These are phyloP conservation scores for Fomitopsis betulina DNA, from an alignment of 1,284 basidiomycete species.

Conservation along the genomic window DNA sequence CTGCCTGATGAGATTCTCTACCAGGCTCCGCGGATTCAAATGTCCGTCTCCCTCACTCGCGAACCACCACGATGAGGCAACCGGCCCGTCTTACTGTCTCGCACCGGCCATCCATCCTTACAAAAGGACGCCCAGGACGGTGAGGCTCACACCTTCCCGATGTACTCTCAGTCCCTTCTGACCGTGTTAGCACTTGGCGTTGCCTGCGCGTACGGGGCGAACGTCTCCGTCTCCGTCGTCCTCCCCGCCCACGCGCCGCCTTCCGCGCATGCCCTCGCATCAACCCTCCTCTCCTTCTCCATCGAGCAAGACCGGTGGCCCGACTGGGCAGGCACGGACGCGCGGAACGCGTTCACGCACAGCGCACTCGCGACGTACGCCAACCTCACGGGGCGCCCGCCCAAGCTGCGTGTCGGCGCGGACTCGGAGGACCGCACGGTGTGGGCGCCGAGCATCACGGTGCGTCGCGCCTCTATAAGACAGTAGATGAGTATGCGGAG, in stretches of 20 bases:
- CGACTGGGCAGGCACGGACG: slow-evolving; percentile 52
- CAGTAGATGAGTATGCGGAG: no score
- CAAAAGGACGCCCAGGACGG: no score
- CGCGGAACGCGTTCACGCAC: slow-evolving; percentile 50
- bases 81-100: no score
- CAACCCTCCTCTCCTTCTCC: slow-evolving; percentile 54
- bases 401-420: slow-evolving; percentile 58
- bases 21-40: no score
- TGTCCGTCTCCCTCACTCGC: no score
- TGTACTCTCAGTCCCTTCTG: background rate
- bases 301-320: slow-evolving; percentile 66
- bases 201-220: slow-evolving; percentile 1
- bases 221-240: slow-evolving; percentile 16
- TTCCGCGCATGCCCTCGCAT: slow-evolving; percentile 17
- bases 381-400: slow-evolving; percentile 44
- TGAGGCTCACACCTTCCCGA: background rate
- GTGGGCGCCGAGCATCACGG: slow-evolving; percentile 43
- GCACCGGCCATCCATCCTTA: no score
- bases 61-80: no score
- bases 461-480: slow-evolving; percentile 29
- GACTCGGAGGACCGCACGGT: slow-evolving; percentile 60
- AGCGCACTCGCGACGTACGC: slow-evolving; percentile 54
- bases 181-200: background rate
- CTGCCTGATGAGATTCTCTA: no score
- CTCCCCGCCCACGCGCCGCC: slow-evolving; percentile 18